phyloP scores from a whole-genome alignment of 768 basidiomycete species.

The Macrolepiota albuminosa region DNA sequence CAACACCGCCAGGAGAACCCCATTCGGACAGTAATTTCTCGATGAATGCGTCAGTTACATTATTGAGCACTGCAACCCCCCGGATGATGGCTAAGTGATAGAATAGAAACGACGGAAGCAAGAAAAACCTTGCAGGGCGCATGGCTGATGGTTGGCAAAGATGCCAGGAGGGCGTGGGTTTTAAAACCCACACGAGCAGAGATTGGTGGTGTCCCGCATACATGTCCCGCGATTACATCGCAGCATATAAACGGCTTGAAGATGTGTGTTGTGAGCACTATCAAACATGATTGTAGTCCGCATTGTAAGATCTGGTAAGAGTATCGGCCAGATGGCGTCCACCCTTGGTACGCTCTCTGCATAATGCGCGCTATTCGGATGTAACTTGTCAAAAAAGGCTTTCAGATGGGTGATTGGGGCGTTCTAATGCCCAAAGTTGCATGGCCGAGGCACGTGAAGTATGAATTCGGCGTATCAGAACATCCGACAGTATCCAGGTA shows the following conservation, averaged over 20 bases:
- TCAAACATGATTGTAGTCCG: neutral
- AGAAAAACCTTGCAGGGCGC: neutral
- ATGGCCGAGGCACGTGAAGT: neutral
- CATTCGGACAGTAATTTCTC: conserved; percentile 18
- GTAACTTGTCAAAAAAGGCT: neutral
- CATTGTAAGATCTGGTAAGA: neutral
- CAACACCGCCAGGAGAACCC: conserved; percentile 23
- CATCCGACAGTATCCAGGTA: neutral
- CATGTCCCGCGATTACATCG: neutral
- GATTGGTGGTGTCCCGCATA: neutral
- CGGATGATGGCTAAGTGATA: neutral
- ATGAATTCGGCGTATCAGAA: neutral
- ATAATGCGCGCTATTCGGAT: neutral
- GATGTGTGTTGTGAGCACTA: neutral
- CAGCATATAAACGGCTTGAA: neutral
- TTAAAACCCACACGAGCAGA: neutral
- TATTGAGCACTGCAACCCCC: conserved; percentile 12
- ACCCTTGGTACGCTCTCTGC: neutral
- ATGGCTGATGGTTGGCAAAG: neutral
- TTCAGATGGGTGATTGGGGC: neutral
- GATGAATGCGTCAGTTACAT: conserved; percentile 19
- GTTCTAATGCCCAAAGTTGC: neutral
- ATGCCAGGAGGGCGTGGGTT: neutral
- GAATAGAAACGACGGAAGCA: neutral
- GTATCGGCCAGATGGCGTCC: neutral